Percentiles rank a stretch among this genome's conserved stretches.
Conservation (phyloP, 306 rosid species). For the Luffa aegyptiaca region DNA sequence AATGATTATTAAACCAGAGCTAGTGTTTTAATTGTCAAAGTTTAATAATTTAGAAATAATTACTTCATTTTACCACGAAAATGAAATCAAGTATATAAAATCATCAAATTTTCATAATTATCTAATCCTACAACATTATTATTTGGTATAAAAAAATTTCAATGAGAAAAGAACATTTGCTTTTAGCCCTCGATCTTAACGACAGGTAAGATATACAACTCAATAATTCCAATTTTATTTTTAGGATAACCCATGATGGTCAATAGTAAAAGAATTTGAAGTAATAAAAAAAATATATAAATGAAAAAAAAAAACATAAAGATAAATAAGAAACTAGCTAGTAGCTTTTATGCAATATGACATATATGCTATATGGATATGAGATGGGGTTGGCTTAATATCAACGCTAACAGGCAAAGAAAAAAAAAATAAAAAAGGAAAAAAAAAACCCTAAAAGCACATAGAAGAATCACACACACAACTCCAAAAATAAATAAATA, state of each 20-base stretch:
- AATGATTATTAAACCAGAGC: too few species aligned
- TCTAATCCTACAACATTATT: too few species aligned
- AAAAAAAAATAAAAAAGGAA: conserved; percentile 12
- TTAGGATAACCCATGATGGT: neutral
- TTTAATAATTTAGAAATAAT: neutral
- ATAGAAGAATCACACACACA: neutral
- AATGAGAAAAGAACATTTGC: too few species aligned
- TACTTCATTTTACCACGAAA: neutral
- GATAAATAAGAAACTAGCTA: neutral
- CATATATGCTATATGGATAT: conserved; percentile 22
- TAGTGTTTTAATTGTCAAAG: too few species aligned
- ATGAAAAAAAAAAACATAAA: neutral
- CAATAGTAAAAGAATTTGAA: too few species aligned
- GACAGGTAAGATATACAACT: neutral
- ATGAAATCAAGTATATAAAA: neutral
- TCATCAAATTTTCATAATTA: neutral
- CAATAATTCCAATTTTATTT: neutral
- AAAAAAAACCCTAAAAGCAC: neutral
- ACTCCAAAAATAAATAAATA: neutral
- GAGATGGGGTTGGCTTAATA: conserved; percentile 53
- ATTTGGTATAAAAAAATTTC: too few species aligned
- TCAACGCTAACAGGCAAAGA: conserved; percentile 85
- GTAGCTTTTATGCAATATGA: neutral
- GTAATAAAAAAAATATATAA: neutral
- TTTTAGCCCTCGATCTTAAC: too few species aligned